Conservation (phyloP, 2,329 filamentous ascomycete genomes). For the Trichoderma endophyticum region DNA sequence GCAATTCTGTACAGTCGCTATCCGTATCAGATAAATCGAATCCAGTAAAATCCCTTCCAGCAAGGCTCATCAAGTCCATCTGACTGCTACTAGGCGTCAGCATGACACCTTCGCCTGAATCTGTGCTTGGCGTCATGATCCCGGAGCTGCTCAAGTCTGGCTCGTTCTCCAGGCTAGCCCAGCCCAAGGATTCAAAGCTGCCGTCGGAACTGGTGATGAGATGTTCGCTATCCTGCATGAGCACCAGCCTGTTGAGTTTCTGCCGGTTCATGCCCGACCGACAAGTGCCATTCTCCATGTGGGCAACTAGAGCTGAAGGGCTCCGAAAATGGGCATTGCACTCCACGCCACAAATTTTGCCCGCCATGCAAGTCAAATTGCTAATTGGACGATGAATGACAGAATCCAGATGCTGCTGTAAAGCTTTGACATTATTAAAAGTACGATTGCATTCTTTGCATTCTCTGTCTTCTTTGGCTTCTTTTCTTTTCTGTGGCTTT, state of each 20-base stretch:
- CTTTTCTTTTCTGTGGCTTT: neutral
- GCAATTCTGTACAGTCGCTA: neutral
- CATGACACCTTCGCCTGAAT: neutral
- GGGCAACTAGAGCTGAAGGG: constrained; percentile 20
- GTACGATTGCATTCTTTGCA: constrained; percentile 3
- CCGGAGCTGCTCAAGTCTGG: neutral
- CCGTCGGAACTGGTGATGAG: constrained; percentile 8
- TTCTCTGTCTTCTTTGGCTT: neutral
- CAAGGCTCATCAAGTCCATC: neutral
- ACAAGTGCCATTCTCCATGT: constrained; percentile 21
- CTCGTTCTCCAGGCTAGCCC: neutral
- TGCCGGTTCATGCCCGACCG: constrained; percentile 19
- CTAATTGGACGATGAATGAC: constrained; percentile 18
- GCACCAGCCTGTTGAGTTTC: constrained; percentile 9
- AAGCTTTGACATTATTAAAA: neutral
- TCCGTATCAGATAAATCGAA: neutral
- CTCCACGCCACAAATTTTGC: neutral
- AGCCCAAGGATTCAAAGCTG: neutral
- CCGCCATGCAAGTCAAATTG: constrained; percentile 16
- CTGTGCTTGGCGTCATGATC: constrained; percentile 4
- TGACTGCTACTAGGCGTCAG: constrained; percentile 1
- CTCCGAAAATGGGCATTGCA: constrained; percentile 17
- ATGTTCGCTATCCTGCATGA: constrained; percentile 13
- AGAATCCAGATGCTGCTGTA: constrained; percentile 9
- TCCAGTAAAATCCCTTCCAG: neutral